Conservation (phyloP, 2,329 filamentous ascomycete species). For the Thielaviopsis populi region DNA sequence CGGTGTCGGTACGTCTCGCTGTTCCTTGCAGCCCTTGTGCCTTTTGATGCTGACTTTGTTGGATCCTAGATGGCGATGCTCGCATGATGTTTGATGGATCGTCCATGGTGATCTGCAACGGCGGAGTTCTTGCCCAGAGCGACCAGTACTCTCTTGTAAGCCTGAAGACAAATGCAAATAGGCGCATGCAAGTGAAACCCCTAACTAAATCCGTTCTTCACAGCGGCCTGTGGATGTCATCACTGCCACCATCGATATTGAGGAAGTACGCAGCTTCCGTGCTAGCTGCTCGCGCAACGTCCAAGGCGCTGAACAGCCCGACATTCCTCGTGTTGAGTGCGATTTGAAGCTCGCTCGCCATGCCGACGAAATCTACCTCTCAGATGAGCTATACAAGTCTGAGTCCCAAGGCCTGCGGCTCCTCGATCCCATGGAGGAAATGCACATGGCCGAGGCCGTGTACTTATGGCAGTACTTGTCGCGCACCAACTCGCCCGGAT, state of each 20-base stretch:
- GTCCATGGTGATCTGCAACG: slow-evolving; percentile 33
- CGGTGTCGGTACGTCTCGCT: slow-evolving; percentile 18
- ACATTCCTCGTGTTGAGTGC: slow-evolving; percentile 22
- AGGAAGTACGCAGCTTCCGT: slow-evolving; percentile 51
- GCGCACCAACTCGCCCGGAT: slow-evolving; percentile 34
- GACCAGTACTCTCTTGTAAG: slow-evolving; percentile 44
- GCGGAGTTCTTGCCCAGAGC: slow-evolving; percentile 46
- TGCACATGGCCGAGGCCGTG: slow-evolving; percentile 22
- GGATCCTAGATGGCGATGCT: slow-evolving; percentile 21
- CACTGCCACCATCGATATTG: slow-evolving; percentile 51
- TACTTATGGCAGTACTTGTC: slow-evolving; percentile 42
- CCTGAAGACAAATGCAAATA: slow-evolving; percentile 23
- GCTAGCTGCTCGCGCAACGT: slow-evolving; percentile 40
- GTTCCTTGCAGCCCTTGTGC: neutral
- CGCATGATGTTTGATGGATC: slow-evolving; percentile 28
- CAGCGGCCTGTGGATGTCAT: slow-evolving; percentile 47
- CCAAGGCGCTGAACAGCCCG: slow-evolving; percentile 36
- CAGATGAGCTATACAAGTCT: slow-evolving; percentile 22
- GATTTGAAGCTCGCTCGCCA: slow-evolving; percentile 21
- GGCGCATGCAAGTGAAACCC: neutral
- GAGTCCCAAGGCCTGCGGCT: slow-evolving; percentile 19
- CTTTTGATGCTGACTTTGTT: slow-evolving; percentile 6
- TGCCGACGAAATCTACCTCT: slow-evolving; percentile 21
- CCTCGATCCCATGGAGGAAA: slow-evolving; percentile 24
- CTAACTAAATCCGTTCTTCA: neutral